phyloP scores from a whole-genome alignment of 331 rosid genomes.

The Phaseolus coccineus region DNA sequence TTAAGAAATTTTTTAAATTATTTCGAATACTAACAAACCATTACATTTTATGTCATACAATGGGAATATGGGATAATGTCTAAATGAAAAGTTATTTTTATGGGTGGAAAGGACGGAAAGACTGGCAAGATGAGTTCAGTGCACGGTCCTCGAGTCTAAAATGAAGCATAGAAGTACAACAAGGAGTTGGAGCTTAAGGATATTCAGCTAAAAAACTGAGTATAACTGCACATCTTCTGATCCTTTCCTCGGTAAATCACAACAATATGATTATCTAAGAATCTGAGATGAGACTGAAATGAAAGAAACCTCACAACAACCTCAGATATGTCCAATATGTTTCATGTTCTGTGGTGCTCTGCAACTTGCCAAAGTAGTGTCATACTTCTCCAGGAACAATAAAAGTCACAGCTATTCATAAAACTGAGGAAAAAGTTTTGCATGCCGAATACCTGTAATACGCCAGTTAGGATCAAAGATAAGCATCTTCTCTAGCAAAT shows the following conservation, averaged over 20 bases:
- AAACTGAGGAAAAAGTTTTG: neutral
- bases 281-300: slow-evolving; percentile 35
- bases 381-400: slow-evolving; percentile 15
- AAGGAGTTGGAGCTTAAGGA: slow-evolving; percentile 36
- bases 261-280: slow-evolving; percentile 49
- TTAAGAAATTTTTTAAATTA: slow-evolving; percentile 1
- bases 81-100: slow-evolving; percentile 17
- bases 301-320: slow-evolving; percentile 48
- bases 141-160: slow-evolving; percentile 37
- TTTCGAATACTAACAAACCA: slow-evolving; percentile 32
- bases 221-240: slow-evolving; percentile 31
- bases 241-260: slow-evolving; percentile 30
- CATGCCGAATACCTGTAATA: slow-evolving; percentile 71
- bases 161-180: slow-evolving; percentile 29
- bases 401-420: neutral
- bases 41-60: slow-evolving; percentile 26
- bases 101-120: slow-evolving; percentile 30
- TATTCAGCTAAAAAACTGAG: slow-evolving; percentile 37
- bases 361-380: slow-evolving; percentile 40
- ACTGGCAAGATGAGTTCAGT: slow-evolving; percentile 31
- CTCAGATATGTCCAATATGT: slow-evolving; percentile 35
- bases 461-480: slow-evolving; percentile 92
- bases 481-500: slow-evolving; percentile 97
- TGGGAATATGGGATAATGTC: slow-evolving; percentile 5
- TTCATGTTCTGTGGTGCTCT: slow-evolving; percentile 32